phyloP scores from a whole-genome alignment of 176 grass and related monocot genomes.

The Phoenix dactylifera region DNA sequence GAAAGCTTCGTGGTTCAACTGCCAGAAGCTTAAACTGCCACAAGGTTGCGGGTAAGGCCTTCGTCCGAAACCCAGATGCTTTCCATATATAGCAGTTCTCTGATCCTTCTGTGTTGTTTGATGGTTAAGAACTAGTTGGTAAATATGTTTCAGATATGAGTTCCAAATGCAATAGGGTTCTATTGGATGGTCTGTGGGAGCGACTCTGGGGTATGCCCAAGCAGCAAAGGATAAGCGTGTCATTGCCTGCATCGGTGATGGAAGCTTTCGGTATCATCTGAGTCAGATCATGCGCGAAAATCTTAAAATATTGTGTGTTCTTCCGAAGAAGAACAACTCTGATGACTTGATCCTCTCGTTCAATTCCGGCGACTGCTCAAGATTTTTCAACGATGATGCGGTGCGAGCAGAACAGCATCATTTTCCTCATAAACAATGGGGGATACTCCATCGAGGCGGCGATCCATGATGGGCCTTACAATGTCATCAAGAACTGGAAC shows the following conservation, averaged over 20 bases:
- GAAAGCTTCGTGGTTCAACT: conserved; percentile 96
- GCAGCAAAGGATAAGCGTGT: conserved; percentile 36
- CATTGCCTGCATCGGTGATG: conserved; percentile 66
- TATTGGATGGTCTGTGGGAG: conserved; percentile 65
- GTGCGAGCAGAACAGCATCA: conserved; percentile 47
- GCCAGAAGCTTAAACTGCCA: conserved; percentile 68
- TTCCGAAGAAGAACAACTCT: too few relatives aligned
- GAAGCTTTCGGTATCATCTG: conserved; percentile 50
- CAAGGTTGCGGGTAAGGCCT: conserved; percentile 41
- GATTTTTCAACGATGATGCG: conserved; percentile 76
- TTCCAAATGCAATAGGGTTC: conserved; percentile 94
- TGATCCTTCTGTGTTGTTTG: not conserved
- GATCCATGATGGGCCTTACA: conserved; percentile 85
- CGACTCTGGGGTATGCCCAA: conserved; percentile 63
- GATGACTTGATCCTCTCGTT: too few relatives aligned
- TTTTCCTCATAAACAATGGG: conserved; percentile 91
- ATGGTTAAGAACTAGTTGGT: too few relatives aligned
- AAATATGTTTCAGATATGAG: conserved; percentile 43
- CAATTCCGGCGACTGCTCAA: conserved; percentile 46
- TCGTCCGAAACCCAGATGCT: not conserved
- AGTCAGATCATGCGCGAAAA: too few relatives aligned
- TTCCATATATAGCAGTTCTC: too few relatives aligned
- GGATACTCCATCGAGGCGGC: conserved; percentile 83
- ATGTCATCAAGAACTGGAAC: conserved; percentile 96
- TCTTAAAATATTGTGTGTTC: too few relatives aligned